These are phyloP conservation scores for Mariannaea sp. DNA, from an alignment of 2,329 filamentous ascomycete genomes.

Conservation along the genomic window DNA sequence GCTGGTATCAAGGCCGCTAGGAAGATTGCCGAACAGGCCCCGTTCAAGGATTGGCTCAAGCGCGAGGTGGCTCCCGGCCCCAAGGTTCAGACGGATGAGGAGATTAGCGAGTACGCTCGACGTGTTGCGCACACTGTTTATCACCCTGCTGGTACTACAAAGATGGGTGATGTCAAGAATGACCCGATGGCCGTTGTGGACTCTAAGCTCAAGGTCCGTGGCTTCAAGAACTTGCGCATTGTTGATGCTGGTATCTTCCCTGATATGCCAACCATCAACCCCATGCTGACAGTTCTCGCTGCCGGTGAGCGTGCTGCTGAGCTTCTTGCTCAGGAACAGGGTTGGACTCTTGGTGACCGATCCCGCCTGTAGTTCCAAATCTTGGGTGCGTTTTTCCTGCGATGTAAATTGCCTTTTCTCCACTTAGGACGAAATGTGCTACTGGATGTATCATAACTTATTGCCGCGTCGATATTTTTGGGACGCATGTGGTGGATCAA, in stretches of 20 bases:
- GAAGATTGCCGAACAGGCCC: constrained; percentile 72
- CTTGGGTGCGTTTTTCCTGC: neutral
- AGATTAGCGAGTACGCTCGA: constrained; percentile 80
- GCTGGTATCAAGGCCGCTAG: constrained; percentile 79
- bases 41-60: constrained; percentile 84
- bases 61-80: constrained; percentile 80
- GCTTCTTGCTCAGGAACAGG: constrained; percentile 73
- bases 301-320: constrained; percentile 86
- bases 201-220: constrained; percentile 70
- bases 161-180: constrained; percentile 77
- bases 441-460: constrained; percentile 17
- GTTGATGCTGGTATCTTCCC: constrained; percentile 89
- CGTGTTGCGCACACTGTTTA: constrained; percentile 87
- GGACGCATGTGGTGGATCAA: constrained; percentile 14
- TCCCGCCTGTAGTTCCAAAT: constrained; percentile 43
- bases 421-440: constrained; percentile 5
- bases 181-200: constrained; percentile 83
- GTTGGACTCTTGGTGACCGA: constrained; percentile 44
- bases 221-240: constrained; percentile 75
- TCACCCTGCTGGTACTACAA: constrained; percentile 86
- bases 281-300: constrained; percentile 85
- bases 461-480: constrained; percentile 19
- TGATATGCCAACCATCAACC: constrained; percentile 84
- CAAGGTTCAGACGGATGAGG: constrained; percentile 74
- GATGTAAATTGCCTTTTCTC: constrained; percentile 5